Evolutionary conservation across 805 yeast genomes (phyloP), one percentile per base, ranked within the genome.

Genomic region (Clavispora santaluciae): DNA sequence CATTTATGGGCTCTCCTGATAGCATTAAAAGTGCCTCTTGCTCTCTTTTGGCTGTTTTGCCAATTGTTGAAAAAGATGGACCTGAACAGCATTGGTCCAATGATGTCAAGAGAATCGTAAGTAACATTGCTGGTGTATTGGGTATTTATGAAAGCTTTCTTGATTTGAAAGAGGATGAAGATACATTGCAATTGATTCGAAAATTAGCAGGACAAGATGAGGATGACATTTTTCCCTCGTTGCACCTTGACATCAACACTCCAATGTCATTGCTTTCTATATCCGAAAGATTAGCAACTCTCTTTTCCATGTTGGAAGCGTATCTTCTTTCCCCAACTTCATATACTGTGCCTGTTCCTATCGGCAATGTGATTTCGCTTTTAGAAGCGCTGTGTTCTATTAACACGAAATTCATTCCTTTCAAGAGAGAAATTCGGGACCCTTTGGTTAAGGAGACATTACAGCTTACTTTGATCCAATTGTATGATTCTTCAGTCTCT

Each of bases 401-500:
- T 43, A 78, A 81, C 48, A 60, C 73, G 11, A 75, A 70, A 39
- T 78, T 76, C 45, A 60, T 80, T 26, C 70, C 79, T 2, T 69
- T 81, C 54, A 76, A 74, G 49, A 68, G 73, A 36, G 87, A 81
- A 45, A 72, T 83, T 43, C 69, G 83, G 45, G 83, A 81, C 52
- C 65, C 63, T 7, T 62, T 67, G 8, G 60, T 80, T 33, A 75
- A 71, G 42, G 57, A 63, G 10, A 55, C 70, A 17, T 67, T 84
- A 13, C 53, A 58, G 12, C 56, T 64, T 2, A 66, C 82, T 12
- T 56, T 81, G 23, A 51, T 61, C 7, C 61, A 64, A 17, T 58
- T 74, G 35, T 82, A 81, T 51, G 49, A 55, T 16, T 52, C 63
- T 30, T 78, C 83, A 35, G 51, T 79, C 12, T 42, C 50, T 9